Evolutionary conservation across 305 asterid species (phyloP), one percentile per base, ranked within the genome.

Genomic region (Solanum chacoense): DNA sequence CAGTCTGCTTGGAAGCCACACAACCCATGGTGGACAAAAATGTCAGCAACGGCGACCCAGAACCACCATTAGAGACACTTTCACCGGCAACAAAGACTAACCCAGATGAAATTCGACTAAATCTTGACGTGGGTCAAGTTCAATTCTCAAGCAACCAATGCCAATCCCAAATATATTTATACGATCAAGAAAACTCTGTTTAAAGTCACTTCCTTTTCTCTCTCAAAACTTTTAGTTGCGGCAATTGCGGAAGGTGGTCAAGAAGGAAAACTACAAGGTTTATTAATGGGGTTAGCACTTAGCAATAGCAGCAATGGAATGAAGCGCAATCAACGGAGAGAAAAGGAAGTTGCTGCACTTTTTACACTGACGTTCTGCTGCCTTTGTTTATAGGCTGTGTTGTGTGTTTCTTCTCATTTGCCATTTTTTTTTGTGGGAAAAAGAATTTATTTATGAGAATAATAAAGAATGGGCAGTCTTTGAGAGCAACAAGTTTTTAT

Each of bases 1-100:
- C 98, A 55, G 96, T 92, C 77, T 95, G 98, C 94, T 97, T 97
- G 72, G 98, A 94, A 63, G 99, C 88, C 90, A 95, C 99, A 92
- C 99, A 97, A 85, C 99, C 99, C 99, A 97, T 97, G 40, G 87
- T 2, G 6, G 65, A 85, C 79, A 24, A 81, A 29, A 81, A 85
- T 84, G 89, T 90, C 89, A 87, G 28, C 18, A 16, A 69, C 35
- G 24, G 2, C 76, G 9, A 7, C 87, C 81, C 89, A 71, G 24
- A 4, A 35, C 79, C 78, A 34, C 71, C 90, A 87, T 89, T 14
- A 73, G 20, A 84, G 63, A 34, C 50, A 8, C 24, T 85, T 32
- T 86, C 45, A 84, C 22, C 24, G 55, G 35, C 88, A 89, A 92
- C 88, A 40, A 71, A 91, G 87, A 67, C 28, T 89, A 74, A 31